These are phyloP conservation scores for Candida tibetensis DNA, from an alignment of 805 yeast genomes.

Conservation along the genomic window DNA sequence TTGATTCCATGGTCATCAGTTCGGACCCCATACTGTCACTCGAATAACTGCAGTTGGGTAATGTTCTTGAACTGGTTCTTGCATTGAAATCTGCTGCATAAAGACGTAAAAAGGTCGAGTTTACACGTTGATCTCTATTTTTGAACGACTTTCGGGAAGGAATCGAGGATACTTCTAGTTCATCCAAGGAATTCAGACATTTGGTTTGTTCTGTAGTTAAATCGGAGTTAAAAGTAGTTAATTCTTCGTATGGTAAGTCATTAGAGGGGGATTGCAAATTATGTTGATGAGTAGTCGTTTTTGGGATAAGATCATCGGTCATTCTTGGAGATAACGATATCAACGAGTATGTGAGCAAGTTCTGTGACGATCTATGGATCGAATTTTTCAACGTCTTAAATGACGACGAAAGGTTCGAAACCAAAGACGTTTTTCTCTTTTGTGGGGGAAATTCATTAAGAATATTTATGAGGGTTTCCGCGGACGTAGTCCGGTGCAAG, in stretches of 20 bases:
- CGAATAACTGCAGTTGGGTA: slow-evolving; percentile 21
- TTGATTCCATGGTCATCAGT: slow-evolving; percentile 8
- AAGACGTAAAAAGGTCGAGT: slow-evolving; percentile 46
- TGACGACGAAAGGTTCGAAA: slow-evolving; percentile 3
- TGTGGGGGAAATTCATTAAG: neutral
- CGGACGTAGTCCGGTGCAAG: slow-evolving; percentile 1
- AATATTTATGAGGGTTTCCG: slow-evolving; percentile 3
- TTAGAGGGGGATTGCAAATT: neutral
- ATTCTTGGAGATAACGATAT: slow-evolving; percentile 6
- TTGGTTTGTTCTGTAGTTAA: neutral
- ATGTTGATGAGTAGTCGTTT: neutral
- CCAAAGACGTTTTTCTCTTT: slow-evolving; percentile 1
- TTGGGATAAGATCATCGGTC: slow-evolving; percentile 9
- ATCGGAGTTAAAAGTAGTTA: slow-evolving; percentile 9
- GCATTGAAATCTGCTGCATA: slow-evolving; percentile 51
- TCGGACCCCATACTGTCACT: neutral
- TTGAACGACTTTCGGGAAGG: slow-evolving; percentile 11
- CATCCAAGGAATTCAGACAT: slow-evolving; percentile 1
- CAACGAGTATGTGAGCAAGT: slow-evolving; percentile 4
- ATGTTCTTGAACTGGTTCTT: slow-evolving; percentile 21
- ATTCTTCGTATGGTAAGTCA: slow-evolving; percentile 5
- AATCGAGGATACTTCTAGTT: slow-evolving; percentile 1
- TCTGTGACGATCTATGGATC: neutral
- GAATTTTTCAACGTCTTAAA: slow-evolving; percentile 3
- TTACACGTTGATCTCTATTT: slow-evolving; percentile 50